phyloP scores from a whole-genome alignment of 2,329 filamentous ascomycete species.

The Aspergillus udagawae region DNA sequence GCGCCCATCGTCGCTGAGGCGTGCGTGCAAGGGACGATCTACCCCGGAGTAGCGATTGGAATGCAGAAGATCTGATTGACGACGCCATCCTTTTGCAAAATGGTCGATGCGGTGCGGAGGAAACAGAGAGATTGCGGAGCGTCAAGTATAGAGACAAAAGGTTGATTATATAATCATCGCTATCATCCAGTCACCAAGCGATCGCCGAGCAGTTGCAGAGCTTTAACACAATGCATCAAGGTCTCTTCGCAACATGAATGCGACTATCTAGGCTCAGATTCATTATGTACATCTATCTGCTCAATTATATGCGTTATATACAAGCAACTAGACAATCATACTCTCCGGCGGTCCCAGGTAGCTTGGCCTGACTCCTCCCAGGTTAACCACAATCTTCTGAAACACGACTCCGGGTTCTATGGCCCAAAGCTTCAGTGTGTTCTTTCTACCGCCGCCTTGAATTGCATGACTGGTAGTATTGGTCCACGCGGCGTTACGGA shows the following conservation, averaged over 20 bases:
- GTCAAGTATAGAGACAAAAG: not conserved
- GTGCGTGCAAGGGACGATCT: conserved; percentile 24
- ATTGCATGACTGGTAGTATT: conserved; percentile 39
- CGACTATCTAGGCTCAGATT: too few relatives aligned
- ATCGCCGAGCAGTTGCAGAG: too few relatives aligned
- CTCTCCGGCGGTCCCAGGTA: conserved; percentile 58
- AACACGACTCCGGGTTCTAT: conserved; percentile 52
- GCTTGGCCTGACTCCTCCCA: conserved; percentile 52
- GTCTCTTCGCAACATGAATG: too few relatives aligned
- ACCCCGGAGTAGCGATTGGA: conserved; percentile 46
- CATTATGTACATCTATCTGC: not conserved
- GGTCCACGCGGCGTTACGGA: conserved; percentile 12
- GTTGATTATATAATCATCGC: too few relatives aligned
- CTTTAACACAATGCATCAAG: too few relatives aligned
- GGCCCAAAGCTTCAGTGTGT: conserved; percentile 51
- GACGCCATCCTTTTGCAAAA: conserved; percentile 44
- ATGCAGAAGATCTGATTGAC: conserved; percentile 41
- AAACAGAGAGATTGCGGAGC: not conserved
- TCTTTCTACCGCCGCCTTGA: conserved; percentile 37
- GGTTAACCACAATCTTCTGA: conserved; percentile 54
- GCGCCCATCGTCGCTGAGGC: conserved; percentile 77
- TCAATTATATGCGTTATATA: not conserved
- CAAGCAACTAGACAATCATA: not conserved
- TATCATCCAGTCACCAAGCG: too few relatives aligned
- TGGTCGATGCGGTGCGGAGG: not conserved